Conservation (phyloP, 352 stramenopile species). For the Thraustochytrium striatum region DNA sequence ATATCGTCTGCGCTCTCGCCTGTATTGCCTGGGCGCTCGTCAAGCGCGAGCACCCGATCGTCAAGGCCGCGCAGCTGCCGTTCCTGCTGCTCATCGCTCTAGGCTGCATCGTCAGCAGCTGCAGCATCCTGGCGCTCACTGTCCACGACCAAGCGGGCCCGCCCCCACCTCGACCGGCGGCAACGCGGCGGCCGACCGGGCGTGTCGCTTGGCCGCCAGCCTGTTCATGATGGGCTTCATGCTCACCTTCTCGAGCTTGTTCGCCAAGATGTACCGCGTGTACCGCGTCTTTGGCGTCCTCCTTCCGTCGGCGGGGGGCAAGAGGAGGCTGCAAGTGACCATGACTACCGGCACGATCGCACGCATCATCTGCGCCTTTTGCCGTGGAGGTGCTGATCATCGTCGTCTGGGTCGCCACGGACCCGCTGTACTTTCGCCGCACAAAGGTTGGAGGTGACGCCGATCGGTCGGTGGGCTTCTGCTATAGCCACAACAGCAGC, state of each 20-base stretch:
- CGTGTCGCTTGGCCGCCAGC: background rate
- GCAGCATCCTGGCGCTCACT: background rate
- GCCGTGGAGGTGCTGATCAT: slow-evolving; percentile 1
- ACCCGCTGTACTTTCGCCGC: background rate
- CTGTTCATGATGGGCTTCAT: background rate
- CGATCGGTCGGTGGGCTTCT: too few species aligned
- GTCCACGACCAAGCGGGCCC: too few species aligned
- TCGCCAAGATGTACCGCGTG: background rate
- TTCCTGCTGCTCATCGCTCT: background rate
- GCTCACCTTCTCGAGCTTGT: background rate
- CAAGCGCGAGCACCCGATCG: background rate
- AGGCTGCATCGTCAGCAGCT: background rate
- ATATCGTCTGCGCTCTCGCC: background rate
- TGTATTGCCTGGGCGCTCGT: background rate
- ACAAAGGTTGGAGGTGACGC: slow-evolving; percentile 8
- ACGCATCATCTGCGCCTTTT: background rate
- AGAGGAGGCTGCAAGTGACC: background rate
- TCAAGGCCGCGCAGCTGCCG: slow-evolving; percentile 7
- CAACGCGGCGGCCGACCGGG: background rate
- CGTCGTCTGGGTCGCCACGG: background rate
- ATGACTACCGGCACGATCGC: background rate
- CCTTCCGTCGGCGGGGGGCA: too few species aligned
- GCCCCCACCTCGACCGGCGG: too few species aligned
- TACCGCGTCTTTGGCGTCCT: slow-evolving; percentile 4
- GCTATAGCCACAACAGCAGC: too few species aligned